These are phyloP conservation scores for Globisporangium sylvaticum DNA, from an alignment of 352 stramenopile species.

Conservation along the genomic window DNA sequence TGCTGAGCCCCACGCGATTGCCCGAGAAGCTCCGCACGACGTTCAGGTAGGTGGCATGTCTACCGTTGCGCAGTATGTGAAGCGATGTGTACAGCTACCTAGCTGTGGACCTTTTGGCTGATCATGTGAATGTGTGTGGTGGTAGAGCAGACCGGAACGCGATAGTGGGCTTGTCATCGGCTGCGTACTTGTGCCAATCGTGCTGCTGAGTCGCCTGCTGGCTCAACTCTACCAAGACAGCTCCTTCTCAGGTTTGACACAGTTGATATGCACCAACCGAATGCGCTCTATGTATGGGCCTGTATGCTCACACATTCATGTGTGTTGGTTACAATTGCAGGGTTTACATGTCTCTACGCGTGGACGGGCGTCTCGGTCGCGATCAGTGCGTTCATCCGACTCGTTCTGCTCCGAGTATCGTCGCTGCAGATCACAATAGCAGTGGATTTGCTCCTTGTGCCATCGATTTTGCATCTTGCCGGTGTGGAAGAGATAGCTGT, in stretches of 20 bases:
- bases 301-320: background rate
- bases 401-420: slow-evolving; percentile 31
- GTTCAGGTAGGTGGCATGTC: slow-evolving; percentile 9
- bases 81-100: background rate
- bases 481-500: slow-evolving; percentile 26
- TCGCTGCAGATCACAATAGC: slow-evolving; percentile 31
- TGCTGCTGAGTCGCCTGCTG: slow-evolving; percentile 55
- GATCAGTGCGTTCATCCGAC: slow-evolving; percentile 41
- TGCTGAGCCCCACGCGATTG: slow-evolving; percentile 2
- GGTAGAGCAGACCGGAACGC: slow-evolving; percentile 37
- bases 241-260: slow-evolving; percentile 21
- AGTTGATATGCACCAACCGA: background rate
- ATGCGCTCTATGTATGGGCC: background rate
- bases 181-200: slow-evolving; percentile 51
- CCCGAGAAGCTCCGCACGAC: slow-evolving; percentile 1
- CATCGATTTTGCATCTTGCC: slow-evolving; percentile 10
- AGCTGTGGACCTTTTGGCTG: background rate
- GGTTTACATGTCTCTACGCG: slow-evolving; percentile 47
- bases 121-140: background rate
- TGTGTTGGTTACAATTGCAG: slow-evolving; percentile 12
- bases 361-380: slow-evolving; percentile 52
- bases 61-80: background rate
- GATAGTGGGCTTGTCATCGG: slow-evolving; percentile 57
- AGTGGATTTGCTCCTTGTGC: slow-evolving; percentile 39
- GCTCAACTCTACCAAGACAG: slow-evolving; percentile 24